phyloP scores from a whole-genome alignment of 2,329 filamentous ascomycete species.

The Clonostachys rosea region DNA sequence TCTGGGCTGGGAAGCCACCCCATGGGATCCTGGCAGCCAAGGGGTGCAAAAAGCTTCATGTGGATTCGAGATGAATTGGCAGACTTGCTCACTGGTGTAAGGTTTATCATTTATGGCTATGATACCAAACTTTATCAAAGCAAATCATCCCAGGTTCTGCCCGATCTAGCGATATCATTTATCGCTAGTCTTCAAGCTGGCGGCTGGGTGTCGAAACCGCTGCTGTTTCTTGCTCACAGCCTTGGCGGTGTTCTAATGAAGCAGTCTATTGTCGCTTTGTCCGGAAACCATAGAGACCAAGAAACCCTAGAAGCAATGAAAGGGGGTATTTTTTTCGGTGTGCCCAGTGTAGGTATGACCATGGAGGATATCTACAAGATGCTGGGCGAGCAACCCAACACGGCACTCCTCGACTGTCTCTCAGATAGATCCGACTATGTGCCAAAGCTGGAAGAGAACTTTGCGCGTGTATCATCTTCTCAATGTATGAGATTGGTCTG shows the following conservation, averaged over 20 bases:
- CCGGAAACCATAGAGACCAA: background rate
- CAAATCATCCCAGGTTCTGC: background rate
- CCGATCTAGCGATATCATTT: background rate
- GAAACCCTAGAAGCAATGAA: background rate
- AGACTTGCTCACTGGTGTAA: background rate
- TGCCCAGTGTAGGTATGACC: background rate
- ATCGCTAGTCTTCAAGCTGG: background rate
- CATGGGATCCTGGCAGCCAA: background rate
- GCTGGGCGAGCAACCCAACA: no score
- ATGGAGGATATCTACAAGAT: no score
- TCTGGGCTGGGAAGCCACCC: background rate
- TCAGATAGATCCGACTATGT: no score
- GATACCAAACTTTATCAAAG: background rate
- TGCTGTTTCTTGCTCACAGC: background rate
- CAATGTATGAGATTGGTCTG: no score
- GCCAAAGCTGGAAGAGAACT: no score
- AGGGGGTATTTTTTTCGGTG: background rate
- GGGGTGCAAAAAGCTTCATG: background rate
- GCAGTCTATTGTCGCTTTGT: background rate
- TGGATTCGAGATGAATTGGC: background rate
- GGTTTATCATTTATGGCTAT: background rate
- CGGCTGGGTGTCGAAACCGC: background rate
- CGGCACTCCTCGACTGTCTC: no score
- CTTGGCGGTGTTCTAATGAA: slow-evolving; percentile 1
- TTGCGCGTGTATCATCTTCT: no score